Evolutionary conservation across 805 yeast species (phyloP).

Genomic region (Sugiyamaella lignohabitans): DNA sequence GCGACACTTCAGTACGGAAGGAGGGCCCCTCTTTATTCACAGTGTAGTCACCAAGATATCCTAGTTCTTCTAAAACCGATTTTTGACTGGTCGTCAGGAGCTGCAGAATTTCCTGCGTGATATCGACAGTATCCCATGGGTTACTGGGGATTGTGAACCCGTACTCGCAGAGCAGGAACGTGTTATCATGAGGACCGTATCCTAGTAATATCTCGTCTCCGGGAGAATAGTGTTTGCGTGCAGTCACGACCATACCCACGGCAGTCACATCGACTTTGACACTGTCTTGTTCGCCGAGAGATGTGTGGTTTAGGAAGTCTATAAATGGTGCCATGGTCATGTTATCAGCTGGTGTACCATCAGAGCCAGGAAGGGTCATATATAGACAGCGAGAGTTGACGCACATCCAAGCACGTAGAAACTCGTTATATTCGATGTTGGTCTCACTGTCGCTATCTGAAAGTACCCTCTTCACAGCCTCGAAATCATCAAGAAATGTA

Average conservation of each 20-base stretch:
- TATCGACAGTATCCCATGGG: conserved; percentile 64
- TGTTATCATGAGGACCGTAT: conserved; percentile 88
- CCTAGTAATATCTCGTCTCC: conserved; percentile 61
- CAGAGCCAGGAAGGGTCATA: conserved; percentile 52
- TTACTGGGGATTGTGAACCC: conserved; percentile 64
- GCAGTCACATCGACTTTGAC: conserved; percentile 34
- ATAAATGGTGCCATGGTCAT: conserved; percentile 89
- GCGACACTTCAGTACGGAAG: conserved; percentile 68
- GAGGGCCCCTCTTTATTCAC: conserved; percentile 49
- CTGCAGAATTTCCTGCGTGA: conserved; percentile 41
- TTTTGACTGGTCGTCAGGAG: conserved; percentile 36
- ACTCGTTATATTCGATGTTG: conserved; percentile 21
- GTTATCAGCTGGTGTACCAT: conserved; percentile 36
- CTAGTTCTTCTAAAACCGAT: conserved; percentile 43
- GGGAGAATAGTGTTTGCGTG: conserved; percentile 31
- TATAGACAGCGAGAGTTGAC: conserved; percentile 89
- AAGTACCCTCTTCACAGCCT: conserved; percentile 29
- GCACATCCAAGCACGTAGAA: conserved; percentile 74
- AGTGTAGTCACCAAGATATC: conserved; percentile 72
- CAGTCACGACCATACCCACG: conserved; percentile 49
- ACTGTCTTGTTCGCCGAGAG: conserved; percentile 28
- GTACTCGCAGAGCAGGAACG: conserved; percentile 74
- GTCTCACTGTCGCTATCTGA: background rate
- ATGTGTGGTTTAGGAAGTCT: conserved; percentile 73
- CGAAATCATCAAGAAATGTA: conserved; percentile 42